Percentiles rank a stretch among this genome's conserved stretches.
phyloP scores from a whole-genome alignment of 2,329 filamentous ascomycete species.

The Colletotrichum scovillei region DNA sequence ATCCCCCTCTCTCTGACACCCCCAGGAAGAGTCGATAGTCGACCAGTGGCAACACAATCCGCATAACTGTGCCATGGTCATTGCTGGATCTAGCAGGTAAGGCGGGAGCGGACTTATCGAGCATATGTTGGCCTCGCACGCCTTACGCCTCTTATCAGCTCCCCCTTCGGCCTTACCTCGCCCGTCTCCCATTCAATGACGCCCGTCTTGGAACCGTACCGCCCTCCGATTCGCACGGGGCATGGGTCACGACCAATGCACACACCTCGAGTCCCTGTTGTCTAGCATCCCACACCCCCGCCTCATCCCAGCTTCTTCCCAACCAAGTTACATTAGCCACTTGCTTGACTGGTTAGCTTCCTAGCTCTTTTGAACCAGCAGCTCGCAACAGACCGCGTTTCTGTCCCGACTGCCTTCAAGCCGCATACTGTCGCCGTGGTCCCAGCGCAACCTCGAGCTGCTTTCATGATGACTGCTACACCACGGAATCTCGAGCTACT shows the following conservation, averaged over 20 bases:
- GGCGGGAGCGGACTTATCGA: background rate
- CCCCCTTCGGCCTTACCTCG: conserved; percentile 29
- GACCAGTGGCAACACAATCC: background rate
- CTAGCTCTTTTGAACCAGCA: background rate
- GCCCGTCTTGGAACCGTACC: conserved; percentile 1
- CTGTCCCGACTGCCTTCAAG: background rate
- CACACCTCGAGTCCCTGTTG: conserved; percentile 9
- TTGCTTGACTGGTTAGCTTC: conserved; percentile 20
- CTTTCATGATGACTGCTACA: conserved; percentile 5
- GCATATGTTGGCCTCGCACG: background rate
- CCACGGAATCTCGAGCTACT: background rate
- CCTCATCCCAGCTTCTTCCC: conserved; percentile 23
- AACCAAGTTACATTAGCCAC: conserved; percentile 25
- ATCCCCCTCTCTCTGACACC: background rate
- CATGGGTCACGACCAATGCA: background rate
- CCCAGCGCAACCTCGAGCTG: background rate
- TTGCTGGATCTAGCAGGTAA: background rate
- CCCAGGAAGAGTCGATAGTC: background rate
- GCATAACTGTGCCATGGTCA: background rate
- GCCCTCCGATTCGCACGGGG: conserved; percentile 8
- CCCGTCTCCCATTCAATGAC: conserved; percentile 8
- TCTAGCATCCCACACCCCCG: conserved; percentile 20
- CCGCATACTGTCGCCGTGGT: conserved; percentile 1
- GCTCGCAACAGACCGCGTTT: background rate
- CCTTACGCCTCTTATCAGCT: conserved; percentile 28